A percentile compares a stretch with the other conserved stretches of the same genome.
Conservation (phyloP, 306 rosid species). For the Prunus mira region DNA sequence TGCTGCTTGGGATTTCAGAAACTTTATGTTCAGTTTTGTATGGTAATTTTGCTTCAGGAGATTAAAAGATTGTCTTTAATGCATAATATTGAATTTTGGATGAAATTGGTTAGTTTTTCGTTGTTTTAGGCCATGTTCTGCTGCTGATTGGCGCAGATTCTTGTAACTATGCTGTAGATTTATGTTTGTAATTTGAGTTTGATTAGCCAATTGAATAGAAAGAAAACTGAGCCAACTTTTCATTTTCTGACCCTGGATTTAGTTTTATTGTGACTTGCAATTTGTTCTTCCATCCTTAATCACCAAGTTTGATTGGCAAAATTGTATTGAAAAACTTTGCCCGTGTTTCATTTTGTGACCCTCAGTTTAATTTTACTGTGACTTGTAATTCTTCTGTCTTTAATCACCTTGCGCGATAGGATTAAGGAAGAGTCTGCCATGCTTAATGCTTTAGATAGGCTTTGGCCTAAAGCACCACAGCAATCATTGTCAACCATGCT, state of each 20-base stretch:
- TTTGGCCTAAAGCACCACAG: background rate
- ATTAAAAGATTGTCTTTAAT: background rate
- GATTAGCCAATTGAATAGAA: background rate
- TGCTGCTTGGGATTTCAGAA: background rate
- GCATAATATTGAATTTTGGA: background rate
- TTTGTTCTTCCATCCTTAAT: background rate
- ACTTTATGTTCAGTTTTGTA: background rate
- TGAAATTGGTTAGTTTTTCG: background rate
- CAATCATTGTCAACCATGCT: background rate
- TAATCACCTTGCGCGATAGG: background rate
- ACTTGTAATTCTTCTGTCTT: background rate
- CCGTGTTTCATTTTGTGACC: background rate
- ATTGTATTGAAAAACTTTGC: background rate
- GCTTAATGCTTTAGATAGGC: background rate
- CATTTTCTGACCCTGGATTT: background rate
- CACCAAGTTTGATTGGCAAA: background rate
- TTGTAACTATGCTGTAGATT: background rate
- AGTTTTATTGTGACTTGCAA: background rate
- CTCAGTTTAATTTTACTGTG: background rate
- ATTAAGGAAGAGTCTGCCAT: background rate
- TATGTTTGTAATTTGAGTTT: background rate
- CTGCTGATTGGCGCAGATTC: no score
- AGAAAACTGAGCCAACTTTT: background rate
- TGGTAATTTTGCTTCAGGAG: background rate
- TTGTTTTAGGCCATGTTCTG: background rate